Conservation (phyloP, 2,329 filamentous ascomycete species). For the Westerdykella ornata region DNA sequence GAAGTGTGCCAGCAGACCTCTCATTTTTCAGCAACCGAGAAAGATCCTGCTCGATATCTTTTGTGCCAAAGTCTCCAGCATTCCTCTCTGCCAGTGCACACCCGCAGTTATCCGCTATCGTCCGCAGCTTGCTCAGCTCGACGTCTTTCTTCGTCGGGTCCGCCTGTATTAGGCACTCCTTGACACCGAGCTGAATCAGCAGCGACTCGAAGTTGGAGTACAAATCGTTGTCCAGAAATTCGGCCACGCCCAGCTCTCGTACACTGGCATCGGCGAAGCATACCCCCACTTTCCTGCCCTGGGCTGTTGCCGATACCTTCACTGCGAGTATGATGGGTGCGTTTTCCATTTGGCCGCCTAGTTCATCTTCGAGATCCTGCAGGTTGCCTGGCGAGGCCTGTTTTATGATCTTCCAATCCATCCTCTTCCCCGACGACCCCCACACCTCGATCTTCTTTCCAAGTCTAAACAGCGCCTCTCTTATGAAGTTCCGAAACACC, state of each 20-base stretch:
- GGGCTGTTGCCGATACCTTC: slow-evolving; percentile 85
- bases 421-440: slow-evolving; percentile 59
- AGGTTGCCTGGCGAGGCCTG: slow-evolving; percentile 89
- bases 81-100: slow-evolving; percentile 81
- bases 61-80: slow-evolving; percentile 69
- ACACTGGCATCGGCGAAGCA: slow-evolving; percentile 98
- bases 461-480: slow-evolving; percentile 86
- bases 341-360: slow-evolving; percentile 77
- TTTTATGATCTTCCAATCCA: slow-evolving; percentile 88
- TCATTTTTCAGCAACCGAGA: slow-evolving; percentile 83
- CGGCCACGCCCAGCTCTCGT: slow-evolving; percentile 88
- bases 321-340: slow-evolving; percentile 93
- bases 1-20: slow-evolving; percentile 65
- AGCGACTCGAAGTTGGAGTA: slow-evolving; percentile 98
- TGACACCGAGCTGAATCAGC: slow-evolving; percentile 91
- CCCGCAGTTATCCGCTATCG: slow-evolving; percentile 87
- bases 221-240: slow-evolving; percentile 97
- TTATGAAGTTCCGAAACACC: slow-evolving; percentile 89
- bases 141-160: slow-evolving; percentile 78
- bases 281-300: slow-evolving; percentile 81
- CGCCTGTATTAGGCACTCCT: slow-evolving; percentile 80
- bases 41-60: slow-evolving; percentile 93
- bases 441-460: slow-evolving; percentile 91
- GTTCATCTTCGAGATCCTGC: slow-evolving; percentile 92
- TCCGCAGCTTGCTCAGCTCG: slow-evolving; percentile 77